A percentile compares a stretch with the other conserved stretches of the same genome.
These are phyloP conservation scores for Yarrowia alimentaria DNA, from an alignment of 805 yeast species.

Conservation along the genomic window DNA sequence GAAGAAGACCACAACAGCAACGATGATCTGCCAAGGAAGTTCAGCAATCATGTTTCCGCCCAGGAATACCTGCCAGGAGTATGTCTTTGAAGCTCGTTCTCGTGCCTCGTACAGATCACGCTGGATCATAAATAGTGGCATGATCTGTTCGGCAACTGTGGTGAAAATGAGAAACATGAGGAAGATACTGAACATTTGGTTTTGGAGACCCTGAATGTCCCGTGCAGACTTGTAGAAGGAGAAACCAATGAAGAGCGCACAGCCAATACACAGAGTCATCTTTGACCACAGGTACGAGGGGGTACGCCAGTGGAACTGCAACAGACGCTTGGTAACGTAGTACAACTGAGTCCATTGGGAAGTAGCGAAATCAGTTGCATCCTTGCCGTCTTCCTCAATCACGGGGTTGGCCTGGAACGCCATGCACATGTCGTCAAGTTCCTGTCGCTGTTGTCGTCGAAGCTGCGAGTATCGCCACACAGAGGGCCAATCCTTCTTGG, in stretches of 20 bases:
- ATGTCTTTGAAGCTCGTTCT: conserved; percentile 70
- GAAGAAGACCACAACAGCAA: conserved; percentile 63
- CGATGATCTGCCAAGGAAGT: conserved; percentile 59
- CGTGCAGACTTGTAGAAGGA: conserved; percentile 64
- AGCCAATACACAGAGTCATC: conserved; percentile 50
- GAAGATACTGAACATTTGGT: conserved; percentile 75
- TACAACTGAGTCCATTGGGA: conserved; percentile 43
- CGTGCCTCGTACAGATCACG: conserved; percentile 68
- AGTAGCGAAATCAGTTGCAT: conserved; percentile 47
- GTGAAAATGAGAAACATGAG: conserved; percentile 59
- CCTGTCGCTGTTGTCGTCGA: conserved; percentile 54
- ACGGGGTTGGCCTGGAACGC: conserved; percentile 48
- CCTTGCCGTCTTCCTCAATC: conserved; percentile 40
- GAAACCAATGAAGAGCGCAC: conserved; percentile 65
- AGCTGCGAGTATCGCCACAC: conserved; percentile 76
- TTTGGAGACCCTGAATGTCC: conserved; percentile 69
- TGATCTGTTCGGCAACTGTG: conserved; percentile 60
- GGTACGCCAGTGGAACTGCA: conserved; percentile 64
- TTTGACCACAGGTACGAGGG: conserved; percentile 60
- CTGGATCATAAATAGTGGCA: conserved; percentile 58
- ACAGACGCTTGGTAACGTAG: conserved; percentile 52
- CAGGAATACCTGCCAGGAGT: conserved; percentile 64
- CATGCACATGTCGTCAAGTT: conserved; percentile 57
- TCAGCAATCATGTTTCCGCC: conserved; percentile 63
- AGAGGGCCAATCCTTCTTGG: conserved; percentile 46